Evolutionary conservation across 768 basidiomycete species (phyloP), one percentile per base, ranked within the genome.

Genomic region (Amanita phalloides): DNA sequence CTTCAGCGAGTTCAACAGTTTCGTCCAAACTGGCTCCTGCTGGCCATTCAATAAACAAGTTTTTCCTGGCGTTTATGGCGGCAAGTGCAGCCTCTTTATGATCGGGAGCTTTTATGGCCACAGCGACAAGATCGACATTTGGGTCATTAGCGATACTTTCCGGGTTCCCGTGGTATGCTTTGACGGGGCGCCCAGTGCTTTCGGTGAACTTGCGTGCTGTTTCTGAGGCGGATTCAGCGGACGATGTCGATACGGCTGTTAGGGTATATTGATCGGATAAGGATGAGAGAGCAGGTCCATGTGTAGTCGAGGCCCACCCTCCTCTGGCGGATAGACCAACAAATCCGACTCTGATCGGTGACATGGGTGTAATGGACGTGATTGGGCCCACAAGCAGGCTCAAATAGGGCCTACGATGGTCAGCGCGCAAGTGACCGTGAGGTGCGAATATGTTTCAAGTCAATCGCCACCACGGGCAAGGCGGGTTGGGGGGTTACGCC

Each of bases 41-140:
- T 4, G 72, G 70, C 69, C 70, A 73, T 54, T 73, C 71, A 6
- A 71, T 48, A 47, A 71, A 72, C 28, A 71, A 53, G 35, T 66
- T 55, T 55, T 72, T 74, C 21, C 66, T 66, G 25, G 66, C 65
- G 23, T 64, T 65, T 38, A 73, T 64, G 6, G 60, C 65, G 13
- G 68, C 64, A 33, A 63, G 13, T 3, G 65, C 58, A 0, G 62
- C 58, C 2, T 58, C 57, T 25, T 60, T 63, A 55, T 72, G 71
- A 1, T 45, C 20, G 6, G 58, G 56, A 14, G 64, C 58, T 49
- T 65, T 66, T 13, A 74, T 67, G 13, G 66, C 47, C 1, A 71
- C 65, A 0, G 59, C 65, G 26, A 73, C 64, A 23, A 72, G 49
- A 52, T 69, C 68, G 28, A 73, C 64, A 28, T 71, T 62, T 0